These are phyloP conservation scores for Conticribra weissflogii DNA, from an alignment of 108 stramenopile species.

Conservation along the genomic window DNA sequence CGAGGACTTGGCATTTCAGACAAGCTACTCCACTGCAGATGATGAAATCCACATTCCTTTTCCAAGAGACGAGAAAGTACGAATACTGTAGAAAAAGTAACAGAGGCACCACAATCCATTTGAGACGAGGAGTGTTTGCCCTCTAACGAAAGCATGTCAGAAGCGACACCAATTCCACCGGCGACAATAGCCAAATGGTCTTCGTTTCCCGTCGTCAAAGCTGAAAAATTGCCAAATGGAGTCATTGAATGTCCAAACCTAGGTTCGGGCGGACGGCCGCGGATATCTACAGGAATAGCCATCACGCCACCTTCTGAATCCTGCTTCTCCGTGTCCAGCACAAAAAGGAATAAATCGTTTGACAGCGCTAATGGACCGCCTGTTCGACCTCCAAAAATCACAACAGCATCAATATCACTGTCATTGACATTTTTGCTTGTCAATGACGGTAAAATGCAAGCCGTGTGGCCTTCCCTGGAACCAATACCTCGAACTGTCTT, in stretches of 20 bases:
- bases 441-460: constrained; percentile 28
- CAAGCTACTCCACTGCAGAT: constrained; percentile 50
- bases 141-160: no score
- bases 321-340: constrained; percentile 22
- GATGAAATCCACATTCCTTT: constrained; percentile 5
- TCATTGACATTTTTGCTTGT: not conserved
- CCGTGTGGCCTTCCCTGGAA: constrained; percentile 39
- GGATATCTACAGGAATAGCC: constrained; percentile 43
- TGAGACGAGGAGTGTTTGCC: not conserved
- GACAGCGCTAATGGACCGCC: constrained; percentile 34
- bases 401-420: constrained; percentile 11
- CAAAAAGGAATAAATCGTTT: constrained; percentile 52
- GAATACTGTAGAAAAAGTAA: constrained; percentile 30
- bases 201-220: constrained; percentile 7
- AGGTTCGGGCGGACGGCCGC: constrained; percentile 54
- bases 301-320: constrained; percentile 11
- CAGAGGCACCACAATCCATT: constrained; percentile 14
- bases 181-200: constrained; percentile 40
- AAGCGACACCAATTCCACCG: constrained; percentile 35
- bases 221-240: constrained; percentile 24
- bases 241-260: constrained; percentile 81
- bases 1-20: constrained; percentile 42
- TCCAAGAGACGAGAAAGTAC: constrained; percentile 36
- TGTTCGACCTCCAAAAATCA: constrained; percentile 44
- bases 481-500: constrained; percentile 14